Base-by-base conservation (phyloP, 2,329 filamentous ascomycete genomes). In the Gyromitra esculenta region DNA sequence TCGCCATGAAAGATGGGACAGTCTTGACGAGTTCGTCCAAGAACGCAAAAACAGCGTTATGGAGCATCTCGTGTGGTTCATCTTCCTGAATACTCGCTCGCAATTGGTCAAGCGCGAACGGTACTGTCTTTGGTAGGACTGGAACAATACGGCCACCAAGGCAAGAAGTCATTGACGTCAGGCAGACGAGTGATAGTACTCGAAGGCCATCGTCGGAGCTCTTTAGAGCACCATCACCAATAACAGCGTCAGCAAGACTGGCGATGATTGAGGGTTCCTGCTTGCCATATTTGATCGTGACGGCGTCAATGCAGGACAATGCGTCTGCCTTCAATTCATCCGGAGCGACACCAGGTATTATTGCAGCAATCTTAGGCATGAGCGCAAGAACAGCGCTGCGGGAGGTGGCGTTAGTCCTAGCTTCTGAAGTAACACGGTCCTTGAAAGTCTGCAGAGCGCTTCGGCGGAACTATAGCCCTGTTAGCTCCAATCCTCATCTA, bases 231-330 rank as follows among this genome's bases (percentile, higher is more conserved):
- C 91, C 86, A 70, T 89, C 85, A 54, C 94, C 90, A 48, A 92
- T 90, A 80, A 99, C 91, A 0, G 91, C 91, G 75, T 90, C 86
- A 3, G 94, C 93, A 4, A 94, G 91, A 3, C 88, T 88, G 35
- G 91, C 87, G 59, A 97, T 87, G 57, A 97, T 91, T 79, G 91
- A 89, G 0, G 91, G 87, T 81, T 97, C 92, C 83, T 94, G 96
- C 86, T 96, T 96, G 80, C 96, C 96, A 82, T 97, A 98, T 83
- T 95, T 95, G 84, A 97, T 94, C 1, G 92, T 89, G 78, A 99
- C 96, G 83, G 93, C 92, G 84, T 97, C 94, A 57, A 98, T 91
- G 81, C 95, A 98, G 21, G 77, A 79, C 9, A 81, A 57, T 45
- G 90, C 90, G 77, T 99, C 90, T 0, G 94, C 92, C 9, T 92